Evolutionary conservation across 2,329 filamentous ascomycete species (phyloP).

Genomic region (Mariannaea elegans): DNA sequence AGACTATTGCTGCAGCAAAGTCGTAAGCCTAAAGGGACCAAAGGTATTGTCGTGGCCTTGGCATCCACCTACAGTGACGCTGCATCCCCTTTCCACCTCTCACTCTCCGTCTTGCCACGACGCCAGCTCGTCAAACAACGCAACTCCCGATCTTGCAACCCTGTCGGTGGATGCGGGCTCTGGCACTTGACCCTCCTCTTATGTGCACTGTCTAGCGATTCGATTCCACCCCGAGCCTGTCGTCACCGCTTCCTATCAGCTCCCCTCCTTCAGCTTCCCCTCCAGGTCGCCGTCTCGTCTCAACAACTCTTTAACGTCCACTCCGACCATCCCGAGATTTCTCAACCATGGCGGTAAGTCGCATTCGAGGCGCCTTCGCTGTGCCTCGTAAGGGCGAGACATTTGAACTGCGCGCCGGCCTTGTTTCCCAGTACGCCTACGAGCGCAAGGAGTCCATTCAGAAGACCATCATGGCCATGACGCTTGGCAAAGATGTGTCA

Average conservation of each 20-base stretch:
- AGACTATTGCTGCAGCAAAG: slow-evolving; percentile 4
- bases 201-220: slow-evolving; percentile 24
- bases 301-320: slow-evolving; percentile 6
- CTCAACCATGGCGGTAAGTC: slow-evolving; percentile 86
- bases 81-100: slow-evolving; percentile 32
- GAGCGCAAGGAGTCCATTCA: slow-evolving; percentile 99
- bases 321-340: slow-evolving; percentile 24
- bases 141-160: slow-evolving; percentile 21
- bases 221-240: slow-evolving; percentile 8
- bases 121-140: slow-evolving; percentile 18
- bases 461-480: slow-evolving; percentile 99
- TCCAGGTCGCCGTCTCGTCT: slow-evolving; percentile 13
- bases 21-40: not conserved
- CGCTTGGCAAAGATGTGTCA: slow-evolving; percentile 96
- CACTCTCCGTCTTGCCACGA: slow-evolving; percentile 20
- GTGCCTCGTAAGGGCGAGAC: slow-evolving; percentile 96
- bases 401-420: slow-evolving; percentile 92
- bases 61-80: slow-evolving; percentile 33
- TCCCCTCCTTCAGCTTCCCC: slow-evolving; percentile 2
- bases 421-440: slow-evolving; percentile 99
- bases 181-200: slow-evolving; percentile 23
- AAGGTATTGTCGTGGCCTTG: slow-evolving; percentile 35
- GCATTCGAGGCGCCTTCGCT: slow-evolving; percentile 92
- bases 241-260: slow-evolving; percentile 35
- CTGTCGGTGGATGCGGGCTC: slow-evolving; percentile 31